phyloP scores from a whole-genome alignment of 805 yeast species.

The Grigorovia jiainica region DNA sequence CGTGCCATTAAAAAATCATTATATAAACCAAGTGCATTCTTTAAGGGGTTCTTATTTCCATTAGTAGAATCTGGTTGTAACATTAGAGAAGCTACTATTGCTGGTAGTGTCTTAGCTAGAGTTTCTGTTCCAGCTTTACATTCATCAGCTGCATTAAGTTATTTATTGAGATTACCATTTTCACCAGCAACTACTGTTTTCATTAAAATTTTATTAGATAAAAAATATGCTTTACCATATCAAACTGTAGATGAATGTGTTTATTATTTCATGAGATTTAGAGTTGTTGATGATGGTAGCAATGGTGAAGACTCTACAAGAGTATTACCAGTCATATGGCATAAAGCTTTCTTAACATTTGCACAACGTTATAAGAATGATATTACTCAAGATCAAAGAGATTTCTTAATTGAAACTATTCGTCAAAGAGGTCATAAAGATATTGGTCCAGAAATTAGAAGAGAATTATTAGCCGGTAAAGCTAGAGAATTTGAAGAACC shows the following conservation, averaged over 20 bases:
- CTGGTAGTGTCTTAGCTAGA: conserved; percentile 81
- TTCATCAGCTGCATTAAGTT: conserved; percentile 89
- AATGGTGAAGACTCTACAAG: conserved; percentile 34
- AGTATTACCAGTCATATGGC: conserved; percentile 90
- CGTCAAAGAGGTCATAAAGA: conserved; percentile 83
- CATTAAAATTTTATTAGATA: conserved; percentile 81
- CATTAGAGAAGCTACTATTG: conserved; percentile 88
- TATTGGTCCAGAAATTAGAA: conserved; percentile 88
- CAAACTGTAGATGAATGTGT: conserved; percentile 93
- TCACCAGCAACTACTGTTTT: conserved; percentile 85
- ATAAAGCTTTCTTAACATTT: conserved; percentile 86
- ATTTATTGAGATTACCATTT: conserved; percentile 73
- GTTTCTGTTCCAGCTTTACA: conserved; percentile 91
- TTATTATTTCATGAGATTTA: conserved; percentile 85
- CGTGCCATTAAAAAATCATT: conserved; percentile 85
- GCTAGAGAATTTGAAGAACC: conserved; percentile 41
- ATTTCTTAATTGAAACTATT: conserved; percentile 80
- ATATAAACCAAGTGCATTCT: conserved; percentile 95
- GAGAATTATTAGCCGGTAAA: conserved; percentile 83
- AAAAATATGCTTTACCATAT: conserved; percentile 93
- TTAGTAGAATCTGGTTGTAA: conserved; percentile 82
- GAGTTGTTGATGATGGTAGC: conserved; percentile 44
- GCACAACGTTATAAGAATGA: conserved; percentile 96
- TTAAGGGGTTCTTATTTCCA: conserved; percentile 92
- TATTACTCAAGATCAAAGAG: conserved; percentile 97